phyloP scores from a whole-genome alignment of 768 basidiomycete species.

The Amanita exitialis region DNA sequence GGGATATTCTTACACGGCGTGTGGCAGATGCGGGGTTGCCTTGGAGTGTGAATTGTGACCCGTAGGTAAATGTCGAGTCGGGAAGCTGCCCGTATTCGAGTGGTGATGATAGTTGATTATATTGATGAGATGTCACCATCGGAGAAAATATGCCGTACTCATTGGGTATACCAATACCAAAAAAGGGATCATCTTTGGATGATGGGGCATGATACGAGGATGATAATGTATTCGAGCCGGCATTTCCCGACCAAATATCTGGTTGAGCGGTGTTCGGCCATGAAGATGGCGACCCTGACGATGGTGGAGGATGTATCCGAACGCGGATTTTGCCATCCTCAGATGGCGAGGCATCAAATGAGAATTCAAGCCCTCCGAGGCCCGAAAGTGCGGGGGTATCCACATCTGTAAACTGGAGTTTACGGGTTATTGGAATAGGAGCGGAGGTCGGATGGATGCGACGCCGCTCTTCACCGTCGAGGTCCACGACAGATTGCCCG shows the following conservation, averaged over 20 bases:
- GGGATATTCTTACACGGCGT: constrained; percentile 54
- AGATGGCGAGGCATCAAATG: constrained; percentile 55
- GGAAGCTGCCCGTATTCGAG: constrained; percentile 22
- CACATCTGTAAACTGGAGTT: constrained; percentile 49
- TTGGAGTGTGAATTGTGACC: constrained; percentile 26
- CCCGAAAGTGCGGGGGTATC: constrained; percentile 36
- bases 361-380: constrained; percentile 56
- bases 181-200: constrained; percentile 44
- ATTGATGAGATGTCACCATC: constrained; percentile 26
- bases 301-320: constrained; percentile 53
- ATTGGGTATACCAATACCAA: constrained; percentile 34
- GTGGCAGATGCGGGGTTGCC: constrained; percentile 25
- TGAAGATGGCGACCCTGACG: constrained; percentile 22
- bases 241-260: constrained; percentile 15
- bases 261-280: constrained; percentile 14
- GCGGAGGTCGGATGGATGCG: constrained; percentile 20
- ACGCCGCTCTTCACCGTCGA: constrained; percentile 29
- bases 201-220: constrained; percentile 27
- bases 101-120: constrained; percentile 17
- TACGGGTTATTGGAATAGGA: constrained; percentile 25
- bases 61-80: constrained; percentile 21
- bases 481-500: constrained; percentile 33
- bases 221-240: constrained; percentile 19
- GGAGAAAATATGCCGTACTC: constrained; percentile 27
- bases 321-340: constrained; percentile 68